Conservation (phyloP, 2,329 filamentous ascomycete species). For the Diatrype stigma region DNA sequence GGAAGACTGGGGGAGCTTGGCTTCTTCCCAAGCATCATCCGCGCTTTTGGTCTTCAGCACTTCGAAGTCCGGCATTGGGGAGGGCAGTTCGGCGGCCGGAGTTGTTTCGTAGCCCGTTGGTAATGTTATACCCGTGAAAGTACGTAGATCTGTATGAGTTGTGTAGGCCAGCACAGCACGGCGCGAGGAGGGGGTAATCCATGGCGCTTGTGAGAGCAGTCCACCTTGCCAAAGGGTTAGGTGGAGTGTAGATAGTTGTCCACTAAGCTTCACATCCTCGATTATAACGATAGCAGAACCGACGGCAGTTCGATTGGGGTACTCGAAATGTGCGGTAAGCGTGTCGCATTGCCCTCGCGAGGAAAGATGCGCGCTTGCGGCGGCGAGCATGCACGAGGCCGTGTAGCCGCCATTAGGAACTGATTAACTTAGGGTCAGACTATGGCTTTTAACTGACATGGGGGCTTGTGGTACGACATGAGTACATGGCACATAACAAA, state of each 20-base stretch:
- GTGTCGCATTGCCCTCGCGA: constrained; percentile 9
- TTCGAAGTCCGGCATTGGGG: constrained; percentile 13
- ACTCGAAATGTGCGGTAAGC: constrained; percentile 18
- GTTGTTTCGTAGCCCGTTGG: constrained; percentile 10
- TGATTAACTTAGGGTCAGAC: too few species aligned
- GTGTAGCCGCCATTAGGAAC: constrained; percentile 26
- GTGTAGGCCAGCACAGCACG: constrained; percentile 11
- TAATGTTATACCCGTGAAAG: constrained; percentile 5
- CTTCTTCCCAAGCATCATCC: constrained; percentile 17
- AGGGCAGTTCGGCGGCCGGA: constrained; percentile 3
- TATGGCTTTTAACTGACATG: too few species aligned
- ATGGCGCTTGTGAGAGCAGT: constrained; percentile 7
- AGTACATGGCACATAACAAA: too few species aligned
- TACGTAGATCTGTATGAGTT: constrained; percentile 8
- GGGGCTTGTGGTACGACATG: too few species aligned
- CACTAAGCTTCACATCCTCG: constrained; percentile 20
- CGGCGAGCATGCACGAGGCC: constrained; percentile 18
- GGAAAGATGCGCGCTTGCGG: constrained; percentile 13
- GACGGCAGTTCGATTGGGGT: constrained; percentile 8
- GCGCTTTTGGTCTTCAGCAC: constrained; percentile 2
- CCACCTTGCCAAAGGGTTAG: constrained; percentile 19
- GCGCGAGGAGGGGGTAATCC: constrained; percentile 10
- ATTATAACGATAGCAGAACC: constrained; percentile 17
- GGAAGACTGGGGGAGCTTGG: too few species aligned
- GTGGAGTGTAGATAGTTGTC: constrained; percentile 17